These are phyloP conservation scores for Angophora floribunda DNA, from an alignment of 345 rosid genomes.

Conservation along the genomic window DNA sequence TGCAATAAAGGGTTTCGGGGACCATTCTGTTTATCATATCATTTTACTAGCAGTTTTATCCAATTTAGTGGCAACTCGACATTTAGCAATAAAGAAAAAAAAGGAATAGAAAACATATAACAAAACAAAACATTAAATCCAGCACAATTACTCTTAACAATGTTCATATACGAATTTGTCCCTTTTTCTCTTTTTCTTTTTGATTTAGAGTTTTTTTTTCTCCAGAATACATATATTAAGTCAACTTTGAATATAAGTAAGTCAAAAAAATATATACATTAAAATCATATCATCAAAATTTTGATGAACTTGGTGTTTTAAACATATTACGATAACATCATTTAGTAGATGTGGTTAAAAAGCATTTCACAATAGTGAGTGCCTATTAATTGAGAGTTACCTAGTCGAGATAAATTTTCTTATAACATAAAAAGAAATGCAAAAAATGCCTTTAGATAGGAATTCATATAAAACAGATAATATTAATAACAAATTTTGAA, in stretches of 20 bases:
- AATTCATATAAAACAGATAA: too few relatives aligned
- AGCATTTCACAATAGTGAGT: not conserved
- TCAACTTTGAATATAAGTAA: not conserved
- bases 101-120: too few relatives aligned
- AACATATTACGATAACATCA: not conserved
- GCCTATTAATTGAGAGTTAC: not conserved
- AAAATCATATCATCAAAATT: not conserved
- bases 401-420: not conserved
- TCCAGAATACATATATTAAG: not conserved
- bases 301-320: too few relatives aligned
- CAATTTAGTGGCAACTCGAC: too few relatives aligned
- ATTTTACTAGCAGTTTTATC: too few relatives aligned
- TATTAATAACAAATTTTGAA: too few relatives aligned
- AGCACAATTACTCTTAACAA: too few relatives aligned
- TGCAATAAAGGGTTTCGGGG: not conserved
- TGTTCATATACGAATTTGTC: not conserved
- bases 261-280: not conserved
- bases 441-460: not conserved
- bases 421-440: not conserved
- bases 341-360: not conserved
- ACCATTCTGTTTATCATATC: not conserved
- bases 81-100: too few relatives aligned
- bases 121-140: accelerated
- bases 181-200: too few relatives aligned
- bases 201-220: not conserved